Conservation (phyloP, 2,329 filamentous ascomycete species). For the Beauveria varroae region DNA sequence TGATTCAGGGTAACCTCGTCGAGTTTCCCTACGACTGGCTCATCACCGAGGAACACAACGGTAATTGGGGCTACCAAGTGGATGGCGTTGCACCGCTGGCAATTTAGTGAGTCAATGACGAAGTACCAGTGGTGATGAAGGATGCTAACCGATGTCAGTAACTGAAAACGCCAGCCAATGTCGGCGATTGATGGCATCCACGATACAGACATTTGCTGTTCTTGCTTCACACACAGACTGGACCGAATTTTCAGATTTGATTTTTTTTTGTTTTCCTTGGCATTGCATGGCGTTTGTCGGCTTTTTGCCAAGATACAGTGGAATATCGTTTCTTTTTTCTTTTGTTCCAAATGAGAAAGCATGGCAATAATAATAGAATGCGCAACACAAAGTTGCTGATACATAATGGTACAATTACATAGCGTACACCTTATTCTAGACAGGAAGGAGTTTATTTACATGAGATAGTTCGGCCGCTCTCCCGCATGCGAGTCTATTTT, state of each 20-base stretch:
- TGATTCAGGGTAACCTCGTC: conserved; percentile 84
- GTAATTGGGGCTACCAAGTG: conserved; percentile 95
- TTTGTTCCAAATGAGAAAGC: conserved; percentile 3
- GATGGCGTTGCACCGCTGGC: conserved; percentile 93
- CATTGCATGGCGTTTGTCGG: conserved; percentile 5
- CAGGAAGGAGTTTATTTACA: neutral
- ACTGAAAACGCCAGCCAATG: neutral
- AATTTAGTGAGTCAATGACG: conserved; percentile 69
- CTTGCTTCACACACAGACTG: neutral
- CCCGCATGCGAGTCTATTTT: neutral
- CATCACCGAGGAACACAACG: conserved; percentile 79
- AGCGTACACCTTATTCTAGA: neutral
- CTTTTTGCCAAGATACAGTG: neutral
- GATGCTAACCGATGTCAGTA: neutral
- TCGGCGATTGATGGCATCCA: neutral
- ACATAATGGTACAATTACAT: conserved; percentile 1
- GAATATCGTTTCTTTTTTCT: conserved; percentile 6
- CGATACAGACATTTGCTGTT: neutral
- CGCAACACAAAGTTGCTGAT: neutral
- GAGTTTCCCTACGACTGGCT: conserved; percentile 96
- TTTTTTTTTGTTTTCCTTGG: neutral
- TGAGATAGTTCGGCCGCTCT: neutral
- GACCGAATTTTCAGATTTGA: neutral
- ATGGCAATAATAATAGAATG: neutral
- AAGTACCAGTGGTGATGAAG: neutral